Evolutionary conservation across 148 eudicot species (phyloP), one percentile per base, ranked within the genome.

Genomic region (Amaranthus cruentus): DNA sequence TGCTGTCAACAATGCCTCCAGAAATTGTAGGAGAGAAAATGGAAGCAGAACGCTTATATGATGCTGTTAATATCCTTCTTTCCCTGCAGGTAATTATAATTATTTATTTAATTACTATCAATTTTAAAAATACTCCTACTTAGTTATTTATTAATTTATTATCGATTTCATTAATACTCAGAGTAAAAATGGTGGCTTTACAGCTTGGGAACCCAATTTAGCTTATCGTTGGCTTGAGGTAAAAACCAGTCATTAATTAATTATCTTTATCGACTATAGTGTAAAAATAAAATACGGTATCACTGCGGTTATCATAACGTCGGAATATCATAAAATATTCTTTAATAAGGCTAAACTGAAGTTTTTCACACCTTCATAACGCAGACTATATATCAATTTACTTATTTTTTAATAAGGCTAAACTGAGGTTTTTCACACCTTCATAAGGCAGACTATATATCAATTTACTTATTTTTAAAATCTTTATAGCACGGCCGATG

Each of bases 1-100:
- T 85, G 6, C 77, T 82, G 44, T 82, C 96, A 38, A 83, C 86
- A 83, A 79, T 84, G 84, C 61, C 85, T 3, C 67, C 79, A 0
- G 85, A 75, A 13, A 69, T 85, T 50, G 91, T 84, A 4, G 96
- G 90, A 8, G 81, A 83, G 72, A 73, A 75, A 66, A 59, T 86
- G 5, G 85, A 87, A 70, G 66, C 67, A 5, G 80, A 85, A 55
- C 76, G 73, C 48, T 57, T 88, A 9, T 85, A 79, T 52, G 92
- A 90, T 52, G 88, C 92, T 4, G 91, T 88, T 5, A 85, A 88
- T 81, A 85, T 88, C 74, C 72, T 90, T 71, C 86, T 88, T 44
- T 82, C 90, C 53, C 78, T 90, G 9, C 96, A 90, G 76, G 92
- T 76, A 75, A 58, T 52, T 43, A 43, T 66, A 49, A 47, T 4